Evolutionary conservation across 2,329 filamentous ascomycete species (phyloP).

Genomic region (Bertia moriformis): DNA sequence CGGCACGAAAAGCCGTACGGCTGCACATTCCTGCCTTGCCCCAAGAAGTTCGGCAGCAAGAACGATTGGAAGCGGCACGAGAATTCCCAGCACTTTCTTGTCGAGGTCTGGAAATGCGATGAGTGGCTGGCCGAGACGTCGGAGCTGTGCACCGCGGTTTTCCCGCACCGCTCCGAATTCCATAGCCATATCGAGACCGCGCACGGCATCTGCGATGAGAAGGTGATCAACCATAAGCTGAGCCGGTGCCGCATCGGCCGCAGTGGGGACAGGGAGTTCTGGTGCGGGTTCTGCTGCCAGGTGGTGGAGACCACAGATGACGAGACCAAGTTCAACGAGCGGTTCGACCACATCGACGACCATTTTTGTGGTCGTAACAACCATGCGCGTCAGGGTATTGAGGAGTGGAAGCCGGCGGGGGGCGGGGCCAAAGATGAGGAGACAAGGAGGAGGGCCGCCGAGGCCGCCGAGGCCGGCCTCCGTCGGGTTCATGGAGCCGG

Average conservation of each 20-base stretch:
- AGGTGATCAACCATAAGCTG: constrained; percentile 11
- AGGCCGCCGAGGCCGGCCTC: no score
- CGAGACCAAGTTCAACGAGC: constrained; percentile 39
- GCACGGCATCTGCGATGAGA: constrained; percentile 11
- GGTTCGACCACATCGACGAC: constrained; percentile 62
- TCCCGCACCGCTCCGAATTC: constrained; percentile 11
- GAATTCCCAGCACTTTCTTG: constrained; percentile 59
- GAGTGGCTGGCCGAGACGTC: constrained; percentile 10
- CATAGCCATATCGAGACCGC: constrained; percentile 26
- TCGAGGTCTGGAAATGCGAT: constrained; percentile 60
- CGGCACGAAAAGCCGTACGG: constrained; percentile 69
- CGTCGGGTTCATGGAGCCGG: no score
- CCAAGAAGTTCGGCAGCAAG: constrained; percentile 73
- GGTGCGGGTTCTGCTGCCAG: constrained; percentile 70
- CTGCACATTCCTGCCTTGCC: constrained; percentile 60
- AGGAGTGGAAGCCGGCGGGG: constrained; percentile 46
- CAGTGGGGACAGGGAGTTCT: constrained; percentile 48
- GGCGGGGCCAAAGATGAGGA: no score
- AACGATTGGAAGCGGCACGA: constrained; percentile 92
- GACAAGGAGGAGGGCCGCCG: no score
- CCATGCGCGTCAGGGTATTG: constrained; percentile 24
- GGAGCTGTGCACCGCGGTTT: constrained; percentile 3
- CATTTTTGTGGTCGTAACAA: constrained; percentile 44
- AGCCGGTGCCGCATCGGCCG: no score
- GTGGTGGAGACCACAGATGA: constrained; percentile 34